These are phyloP conservation scores for Ploettnerulaceae sp. DNA, from an alignment of 2,329 filamentous ascomycete genomes.

Conservation along the genomic window DNA sequence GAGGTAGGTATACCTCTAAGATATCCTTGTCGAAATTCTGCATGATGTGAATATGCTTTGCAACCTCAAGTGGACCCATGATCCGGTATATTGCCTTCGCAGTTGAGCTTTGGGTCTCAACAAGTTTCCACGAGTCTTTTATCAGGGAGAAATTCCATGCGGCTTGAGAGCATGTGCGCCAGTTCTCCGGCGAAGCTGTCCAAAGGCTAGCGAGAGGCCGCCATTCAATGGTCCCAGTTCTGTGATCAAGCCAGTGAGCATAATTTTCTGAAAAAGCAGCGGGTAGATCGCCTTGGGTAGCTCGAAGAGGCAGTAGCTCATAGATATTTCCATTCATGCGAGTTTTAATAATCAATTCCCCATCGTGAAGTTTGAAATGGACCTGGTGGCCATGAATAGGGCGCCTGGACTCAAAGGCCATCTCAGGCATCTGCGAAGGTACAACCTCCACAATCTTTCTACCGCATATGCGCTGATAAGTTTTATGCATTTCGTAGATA, in stretches of 20 bases:
- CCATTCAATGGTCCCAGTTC: constrained; percentile 18
- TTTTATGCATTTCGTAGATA: constrained; percentile 36
- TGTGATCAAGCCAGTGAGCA: constrained; percentile 5
- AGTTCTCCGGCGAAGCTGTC: constrained; percentile 26
- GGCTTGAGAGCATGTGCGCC: constrained; percentile 22
- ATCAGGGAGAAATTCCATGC: not conserved
- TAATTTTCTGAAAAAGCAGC: constrained; percentile 8
- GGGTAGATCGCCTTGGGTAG: constrained; percentile 8
- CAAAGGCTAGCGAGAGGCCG: constrained; percentile 28
- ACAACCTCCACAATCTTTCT: not conserved
- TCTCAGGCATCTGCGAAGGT: constrained; percentile 22
- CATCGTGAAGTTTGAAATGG: constrained; percentile 32
- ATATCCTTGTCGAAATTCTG: constrained; percentile 12
- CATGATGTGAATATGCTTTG: constrained; percentile 35
- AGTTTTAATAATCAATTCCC: constrained; percentile 21
- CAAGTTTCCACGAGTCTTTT: constrained; percentile 17
- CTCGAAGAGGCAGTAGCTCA: constrained; percentile 6
- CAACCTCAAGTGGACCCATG: constrained; percentile 37
- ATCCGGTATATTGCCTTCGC: constrained; percentile 31
- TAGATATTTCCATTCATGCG: not conserved
- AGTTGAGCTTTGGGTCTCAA: constrained; percentile 37
- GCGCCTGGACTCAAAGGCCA: constrained; percentile 34
- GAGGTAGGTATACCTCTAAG: constrained; percentile 40
- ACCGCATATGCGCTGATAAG: constrained; percentile 21
- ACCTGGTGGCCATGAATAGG: constrained; percentile 33